Evolutionary conservation across 352 stramenopile genomes (phyloP), one percentile per base, ranked within the genome.

Genomic region (Blastocystis sp.): DNA sequence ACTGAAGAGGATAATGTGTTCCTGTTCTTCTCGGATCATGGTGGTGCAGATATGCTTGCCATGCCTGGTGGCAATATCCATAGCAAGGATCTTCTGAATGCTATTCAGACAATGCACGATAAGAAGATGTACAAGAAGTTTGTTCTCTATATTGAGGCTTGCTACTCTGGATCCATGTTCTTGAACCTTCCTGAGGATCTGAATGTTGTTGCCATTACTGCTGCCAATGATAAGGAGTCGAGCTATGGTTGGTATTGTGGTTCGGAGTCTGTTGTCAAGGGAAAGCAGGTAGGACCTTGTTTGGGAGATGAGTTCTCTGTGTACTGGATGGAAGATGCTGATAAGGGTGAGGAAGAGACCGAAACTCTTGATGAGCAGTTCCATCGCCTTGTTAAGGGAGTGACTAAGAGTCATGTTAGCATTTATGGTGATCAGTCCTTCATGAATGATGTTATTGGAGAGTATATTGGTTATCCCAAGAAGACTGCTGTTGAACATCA

Each of bases 111-210:
- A 1, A 95, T 96, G 93, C 89, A 93, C 88, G 65, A 88, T 4
- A 90, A 91, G 69, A 92, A 93, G 74, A 92, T 91, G 89, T 95
- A 94, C 92, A 94, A 94, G 69, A 92, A 96, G 75, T 89, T 96
- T n/a, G 91, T 95, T 51, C 94, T 95, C 37, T 95, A 95, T 88
- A 91, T 95, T 86, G 93, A 96, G 92, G 93, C 93, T 0, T 96
- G 93, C 69, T 92, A 96, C 83, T 95, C 92, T 0, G 93, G 93
- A 0, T 95, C 92, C 51, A 96, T 96, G 93, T 96, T 96, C 88
- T 91, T 89, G 29, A 89, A 90, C 83, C 91, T 94, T 14, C 88
- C 94, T 71, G 90, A 89, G 21, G 89, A 92, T 77, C 92, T 94
- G 74, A 95, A 95, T 49, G 90, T 93, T n/a, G 16, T 66, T n/a